Conservation (phyloP, 1,284 basidiomycete species). For the Sanguinoderma infundibulare region DNA sequence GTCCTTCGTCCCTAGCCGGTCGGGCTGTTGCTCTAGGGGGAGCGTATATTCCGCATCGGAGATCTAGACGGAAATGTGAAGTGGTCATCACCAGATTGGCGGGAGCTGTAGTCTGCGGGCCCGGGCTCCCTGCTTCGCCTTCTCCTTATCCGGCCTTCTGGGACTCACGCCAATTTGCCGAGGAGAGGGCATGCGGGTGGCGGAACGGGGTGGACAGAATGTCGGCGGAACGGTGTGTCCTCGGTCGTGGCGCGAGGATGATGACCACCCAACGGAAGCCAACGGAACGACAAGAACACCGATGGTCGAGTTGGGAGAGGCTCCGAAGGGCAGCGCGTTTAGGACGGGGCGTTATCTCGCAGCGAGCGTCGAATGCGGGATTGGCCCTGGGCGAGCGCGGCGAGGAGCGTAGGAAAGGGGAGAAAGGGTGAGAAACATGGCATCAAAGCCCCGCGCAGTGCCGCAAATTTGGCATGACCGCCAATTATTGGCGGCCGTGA, state of each 20-base stretch:
- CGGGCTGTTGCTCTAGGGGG: slow-evolving; percentile 1
- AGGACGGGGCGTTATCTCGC: slow-evolving; percentile 4
- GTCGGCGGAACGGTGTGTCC: slow-evolving; percentile 23
- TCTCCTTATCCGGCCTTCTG: too few species aligned
- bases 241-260: slow-evolving; percentile 17
- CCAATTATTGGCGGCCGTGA: slow-evolving; percentile 3
- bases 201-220: slow-evolving; percentile 12
- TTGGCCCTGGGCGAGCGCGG: slow-evolving; percentile 10
- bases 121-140: slow-evolving; percentile 16
- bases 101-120: slow-evolving; percentile 18
- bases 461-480: slow-evolving; percentile 14
- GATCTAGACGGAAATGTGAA: slow-evolving; percentile 5
- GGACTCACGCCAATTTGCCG: too few species aligned
- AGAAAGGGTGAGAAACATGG: slow-evolving; percentile 21
- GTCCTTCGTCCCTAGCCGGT: not conserved
- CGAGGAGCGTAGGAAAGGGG: slow-evolving; percentile 12
- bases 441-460: slow-evolving; percentile 21
- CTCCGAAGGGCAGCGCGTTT: too few species aligned
- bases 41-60: slow-evolving; percentile 7
- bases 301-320: not conserved
- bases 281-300: not conserved
- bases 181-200: slow-evolving; percentile 11
- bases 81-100: slow-evolving; percentile 12
- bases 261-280: not conserved
- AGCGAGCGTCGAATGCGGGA: not conserved